Evolutionary conservation across 2,329 filamentous ascomycete genomes (phyloP).

Genomic region (Aquanectria penicillioides): DNA sequence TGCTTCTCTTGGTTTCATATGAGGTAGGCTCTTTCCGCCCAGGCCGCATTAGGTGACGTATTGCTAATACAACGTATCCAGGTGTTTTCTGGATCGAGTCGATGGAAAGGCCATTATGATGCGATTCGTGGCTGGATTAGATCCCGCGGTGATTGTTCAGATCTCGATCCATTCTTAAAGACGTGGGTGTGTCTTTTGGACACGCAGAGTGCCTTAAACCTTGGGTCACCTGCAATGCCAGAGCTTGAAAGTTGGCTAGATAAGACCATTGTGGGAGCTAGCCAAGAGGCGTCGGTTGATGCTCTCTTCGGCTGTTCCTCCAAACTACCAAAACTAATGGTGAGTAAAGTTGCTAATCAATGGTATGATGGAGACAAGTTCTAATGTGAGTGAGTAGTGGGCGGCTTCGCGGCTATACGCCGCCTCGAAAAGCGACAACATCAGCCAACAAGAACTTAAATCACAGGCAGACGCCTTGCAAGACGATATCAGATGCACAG

Average conservation of each 20-base stretch:
- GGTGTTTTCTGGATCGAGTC: slow-evolving; percentile 22
- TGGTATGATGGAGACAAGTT: background rate
- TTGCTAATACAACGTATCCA: background rate
- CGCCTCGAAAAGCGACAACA: background rate
- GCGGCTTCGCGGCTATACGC: slow-evolving; percentile 13
- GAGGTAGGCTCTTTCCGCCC: slow-evolving; percentile 5
- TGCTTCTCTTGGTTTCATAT: slow-evolving; percentile 19
- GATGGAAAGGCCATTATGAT: slow-evolving; percentile 20
- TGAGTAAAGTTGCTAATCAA: background rate
- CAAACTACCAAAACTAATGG: slow-evolving; percentile 19
- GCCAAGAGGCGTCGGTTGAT: background rate
- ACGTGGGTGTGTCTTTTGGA: slow-evolving; percentile 25
- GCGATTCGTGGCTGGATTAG: slow-evolving; percentile 22
- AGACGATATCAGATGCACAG: slow-evolving; percentile 5
- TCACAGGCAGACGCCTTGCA: slow-evolving; percentile 8
- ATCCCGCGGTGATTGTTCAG: slow-evolving; percentile 7
- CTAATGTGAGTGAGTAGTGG: background rate
- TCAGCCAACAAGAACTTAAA: background rate
- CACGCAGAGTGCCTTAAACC: slow-evolving; percentile 16
- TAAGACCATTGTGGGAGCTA: background rate
- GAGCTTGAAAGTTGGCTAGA: slow-evolving; percentile 21
- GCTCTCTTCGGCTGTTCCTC: slow-evolving; percentile 21
- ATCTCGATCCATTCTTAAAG: slow-evolving; percentile 20
- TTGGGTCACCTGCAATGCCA: slow-evolving; percentile 7
- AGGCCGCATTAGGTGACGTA: background rate